These are phyloP conservation scores for Bombardia bombarda DNA, from an alignment of 495 filamentous ascomycete genomes.

Conservation along the genomic window DNA sequence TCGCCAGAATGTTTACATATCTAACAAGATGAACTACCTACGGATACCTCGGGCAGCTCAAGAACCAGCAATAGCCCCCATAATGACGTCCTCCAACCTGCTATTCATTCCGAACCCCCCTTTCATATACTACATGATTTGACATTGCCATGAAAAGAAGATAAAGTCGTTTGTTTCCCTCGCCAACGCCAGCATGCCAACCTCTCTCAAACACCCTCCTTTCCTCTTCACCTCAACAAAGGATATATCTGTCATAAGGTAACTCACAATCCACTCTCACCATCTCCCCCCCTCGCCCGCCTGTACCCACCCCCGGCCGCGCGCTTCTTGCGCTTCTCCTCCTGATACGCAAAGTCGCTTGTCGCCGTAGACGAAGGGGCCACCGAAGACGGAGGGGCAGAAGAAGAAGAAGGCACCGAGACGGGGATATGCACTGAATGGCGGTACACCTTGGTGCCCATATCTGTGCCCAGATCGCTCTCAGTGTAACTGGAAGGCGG, in stretches of 20 bases:
- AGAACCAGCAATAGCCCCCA: no score
- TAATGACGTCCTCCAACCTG: no score
- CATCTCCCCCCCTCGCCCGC: conserved; percentile 5
- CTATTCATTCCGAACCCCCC: no score
- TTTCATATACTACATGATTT: no score
- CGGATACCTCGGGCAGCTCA: no score
- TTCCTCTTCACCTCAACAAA: neutral
- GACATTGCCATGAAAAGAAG: no score
- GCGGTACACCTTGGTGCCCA: conserved; percentile 74
- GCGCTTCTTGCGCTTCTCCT: conserved; percentile 28
- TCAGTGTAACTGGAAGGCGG: conserved; percentile 49
- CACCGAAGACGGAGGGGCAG: neutral
- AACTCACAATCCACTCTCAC: neutral
- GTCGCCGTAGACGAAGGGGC: neutral
- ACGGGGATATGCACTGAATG: conserved; percentile 72
- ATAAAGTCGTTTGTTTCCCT: no score
- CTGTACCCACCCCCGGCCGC: conserved; percentile 17
- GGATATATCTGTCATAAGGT: no score
- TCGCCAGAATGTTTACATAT: no score
- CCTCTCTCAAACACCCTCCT: no score
- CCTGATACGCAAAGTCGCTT: conserved; percentile 23
- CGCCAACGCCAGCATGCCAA: no score
- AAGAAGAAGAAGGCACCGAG: neutral
- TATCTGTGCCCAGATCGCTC: conserved; percentile 42
- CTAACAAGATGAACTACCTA: no score